Evolutionary conservation across 2,329 filamentous ascomycete species (phyloP).

Genomic region (Talaromyces verruculosus): DNA sequence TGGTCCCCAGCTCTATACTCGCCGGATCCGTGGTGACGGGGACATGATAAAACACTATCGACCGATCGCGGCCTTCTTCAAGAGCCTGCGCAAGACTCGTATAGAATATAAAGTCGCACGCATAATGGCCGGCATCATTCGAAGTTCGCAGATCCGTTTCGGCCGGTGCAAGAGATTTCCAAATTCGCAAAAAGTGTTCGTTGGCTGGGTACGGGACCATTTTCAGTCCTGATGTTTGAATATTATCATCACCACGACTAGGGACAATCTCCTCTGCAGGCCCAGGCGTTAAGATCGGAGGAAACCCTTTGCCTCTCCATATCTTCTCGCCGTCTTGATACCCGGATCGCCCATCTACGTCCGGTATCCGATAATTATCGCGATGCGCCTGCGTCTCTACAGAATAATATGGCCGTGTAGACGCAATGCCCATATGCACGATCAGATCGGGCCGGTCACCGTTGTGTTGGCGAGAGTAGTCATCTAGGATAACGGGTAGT

Average conservation of each 20-base stretch:
- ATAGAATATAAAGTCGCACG: conserved; percentile 79
- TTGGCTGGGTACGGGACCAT: conserved; percentile 35
- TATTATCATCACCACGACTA: background rate
- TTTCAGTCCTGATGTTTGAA: background rate
- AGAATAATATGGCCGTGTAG: conserved; percentile 63
- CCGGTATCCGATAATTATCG: conserved; percentile 67
- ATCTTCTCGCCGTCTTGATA: conserved; percentile 51
- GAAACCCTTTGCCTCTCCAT: conserved; percentile 52
- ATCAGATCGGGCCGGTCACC: conserved; percentile 60
- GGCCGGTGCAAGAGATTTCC: conserved; percentile 35
- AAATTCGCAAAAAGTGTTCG: conserved; percentile 35
- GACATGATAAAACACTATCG: conserved; percentile 70
- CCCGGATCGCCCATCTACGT: conserved; percentile 61
- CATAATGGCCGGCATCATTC: conserved; percentile 68
- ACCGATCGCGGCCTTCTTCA: conserved; percentile 35
- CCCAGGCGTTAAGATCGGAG: conserved; percentile 57
- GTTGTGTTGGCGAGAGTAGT: conserved; percentile 40
- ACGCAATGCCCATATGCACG: conserved; percentile 79
- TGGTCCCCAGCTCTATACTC: conserved; percentile 41
- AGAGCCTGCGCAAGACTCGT: conserved; percentile 57
- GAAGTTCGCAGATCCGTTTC: conserved; percentile 56
- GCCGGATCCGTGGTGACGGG: conserved; percentile 58
- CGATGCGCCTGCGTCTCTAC: conserved; percentile 70
- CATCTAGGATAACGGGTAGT: conserved; percentile 63
- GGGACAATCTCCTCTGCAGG: conserved; percentile 14